phyloP scores from a whole-genome alignment of 1,139 yeast species.

The Saccharomyces pastorianus region DNA sequence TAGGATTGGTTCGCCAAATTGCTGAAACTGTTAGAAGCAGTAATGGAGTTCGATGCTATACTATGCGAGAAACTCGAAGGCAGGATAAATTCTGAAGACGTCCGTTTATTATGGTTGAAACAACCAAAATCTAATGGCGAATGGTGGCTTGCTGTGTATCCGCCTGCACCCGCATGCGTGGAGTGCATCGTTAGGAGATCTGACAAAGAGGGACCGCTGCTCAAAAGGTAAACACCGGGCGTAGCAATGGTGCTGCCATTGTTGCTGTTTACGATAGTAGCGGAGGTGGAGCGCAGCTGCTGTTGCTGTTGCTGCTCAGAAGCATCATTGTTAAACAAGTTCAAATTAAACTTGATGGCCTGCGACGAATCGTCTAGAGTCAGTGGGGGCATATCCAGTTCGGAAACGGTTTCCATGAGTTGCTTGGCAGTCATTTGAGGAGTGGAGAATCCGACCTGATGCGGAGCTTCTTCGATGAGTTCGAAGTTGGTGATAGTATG shows the following conservation, averaged over 20 bases:
- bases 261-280: slow-evolving; percentile 9
- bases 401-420: slow-evolving; percentile 29
- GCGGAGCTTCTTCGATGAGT: slow-evolving; percentile 32
- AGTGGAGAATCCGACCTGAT: slow-evolving; percentile 68
- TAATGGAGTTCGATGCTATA: not conserved
- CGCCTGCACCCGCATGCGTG: not conserved
- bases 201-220: not conserved
- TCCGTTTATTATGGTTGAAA: not conserved
- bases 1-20: not conserved
- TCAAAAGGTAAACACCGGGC: not conserved
- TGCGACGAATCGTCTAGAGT: not conserved
- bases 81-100: not conserved
- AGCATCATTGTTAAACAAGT: slow-evolving; percentile 8
- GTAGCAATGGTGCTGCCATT: slow-evolving; percentile 28
- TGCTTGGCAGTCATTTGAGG: slow-evolving; percentile 53
- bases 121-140: not conserved
- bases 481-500: slow-evolving; percentile 13
- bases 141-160: not conserved
- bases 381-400: slow-evolving; percentile 33
- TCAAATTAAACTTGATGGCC: slow-evolving; percentile 9
- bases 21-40: not conserved
- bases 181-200: not conserved
- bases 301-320: not conserved
- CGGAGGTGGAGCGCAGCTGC: slow-evolving; percentile 7
- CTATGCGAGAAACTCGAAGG: not conserved